Evolutionary conservation across 2,329 filamentous ascomycete species (phyloP), one percentile per base, ranked within the genome.

Genomic region (Huntiella savannae): DNA sequence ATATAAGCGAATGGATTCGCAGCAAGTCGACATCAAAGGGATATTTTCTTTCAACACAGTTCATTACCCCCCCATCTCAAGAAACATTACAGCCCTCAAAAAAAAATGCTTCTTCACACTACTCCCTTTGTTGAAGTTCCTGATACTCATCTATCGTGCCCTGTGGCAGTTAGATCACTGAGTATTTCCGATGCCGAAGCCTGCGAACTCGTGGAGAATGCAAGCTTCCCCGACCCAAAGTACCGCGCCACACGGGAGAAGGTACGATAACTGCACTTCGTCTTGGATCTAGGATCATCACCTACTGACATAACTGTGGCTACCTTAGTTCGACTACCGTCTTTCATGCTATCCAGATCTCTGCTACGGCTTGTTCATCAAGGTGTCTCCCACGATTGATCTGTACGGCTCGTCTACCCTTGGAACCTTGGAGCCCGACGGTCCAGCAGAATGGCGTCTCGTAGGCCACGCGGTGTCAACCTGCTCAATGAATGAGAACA

Each of bases 401-500:
- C n/a, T 48, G 4, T 41, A 40, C 35, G 45, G 45, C 36, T 34
- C 44, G 11, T 7, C n/a, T 11, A 37, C 47, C 11, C 33, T 40
- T 7, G 46, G 34, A 2, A 34, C 40, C 32, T 5, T 11, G 7
- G 19, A 46, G 8, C 35, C 37, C 16, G 15, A 22, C 10, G 6
- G 52, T 38, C 54, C 57, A 36, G 50, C 50, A 28, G 54, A 55
- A 49, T 68, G 70, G 50, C 69, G 83, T 39, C 68, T 94, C 17
- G 68, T 94, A 41, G 86, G 75, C 35, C 83, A 93, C 60, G 69
- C 88, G 53, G 67, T 93, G 51, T 73, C 81, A 15, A 87, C 85
- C 10, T 78, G 82, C 53, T 80, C 77, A 34, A 65, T 67, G 34
- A 70, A 72, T 43, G 57, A 63, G 0, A 61, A 73, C 37, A 75